Conservation (phyloP, 106 monocot species). For the Cymbidium sinense region DNA sequence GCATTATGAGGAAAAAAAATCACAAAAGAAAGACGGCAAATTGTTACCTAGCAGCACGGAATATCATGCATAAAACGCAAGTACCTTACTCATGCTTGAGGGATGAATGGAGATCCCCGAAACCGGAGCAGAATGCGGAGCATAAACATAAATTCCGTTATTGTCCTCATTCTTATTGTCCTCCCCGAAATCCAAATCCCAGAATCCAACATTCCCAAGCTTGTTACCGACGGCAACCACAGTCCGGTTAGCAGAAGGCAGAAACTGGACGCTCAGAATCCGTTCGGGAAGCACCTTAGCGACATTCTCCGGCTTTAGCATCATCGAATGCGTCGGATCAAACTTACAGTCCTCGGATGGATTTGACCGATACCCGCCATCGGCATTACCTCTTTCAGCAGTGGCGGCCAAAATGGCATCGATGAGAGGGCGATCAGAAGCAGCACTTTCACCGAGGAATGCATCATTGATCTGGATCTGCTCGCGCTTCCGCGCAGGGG, state of each 20-base stretch:
- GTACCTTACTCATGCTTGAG: constrained; percentile 32
- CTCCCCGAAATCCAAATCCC: constrained; percentile 37
- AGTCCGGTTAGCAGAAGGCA: constrained; percentile 35
- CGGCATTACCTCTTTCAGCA: neutral
- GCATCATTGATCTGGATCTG: constrained; percentile 14
- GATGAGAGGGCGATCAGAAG: constrained; percentile 9
- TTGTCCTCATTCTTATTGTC: constrained; percentile 12
- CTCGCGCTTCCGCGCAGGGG: constrained; percentile 8
- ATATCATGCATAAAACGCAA: no score
- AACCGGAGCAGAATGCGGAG: constrained; percentile 37
- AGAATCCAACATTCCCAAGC: constrained; percentile 49
- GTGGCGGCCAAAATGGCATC: constrained; percentile 6
- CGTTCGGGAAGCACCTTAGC: constrained; percentile 31
- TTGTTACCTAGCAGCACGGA: neutral
- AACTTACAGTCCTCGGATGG: neutral
- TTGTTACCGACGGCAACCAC: constrained; percentile 50
- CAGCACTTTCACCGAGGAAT: constrained; percentile 4
- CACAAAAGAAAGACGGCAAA: no score
- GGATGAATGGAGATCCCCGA: constrained; percentile 47
- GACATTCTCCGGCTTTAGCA: constrained; percentile 24
- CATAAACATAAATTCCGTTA: constrained; percentile 28
- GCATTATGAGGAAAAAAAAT: neutral
- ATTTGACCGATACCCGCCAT: neutral
- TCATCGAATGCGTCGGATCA: constrained; percentile 19
- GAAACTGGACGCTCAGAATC: constrained; percentile 40